Evolutionary conservation across 495 filamentous ascomycete genomes (phyloP), one percentile per base, ranked within the genome.

Genomic region (Tuber calosporum): DNA sequence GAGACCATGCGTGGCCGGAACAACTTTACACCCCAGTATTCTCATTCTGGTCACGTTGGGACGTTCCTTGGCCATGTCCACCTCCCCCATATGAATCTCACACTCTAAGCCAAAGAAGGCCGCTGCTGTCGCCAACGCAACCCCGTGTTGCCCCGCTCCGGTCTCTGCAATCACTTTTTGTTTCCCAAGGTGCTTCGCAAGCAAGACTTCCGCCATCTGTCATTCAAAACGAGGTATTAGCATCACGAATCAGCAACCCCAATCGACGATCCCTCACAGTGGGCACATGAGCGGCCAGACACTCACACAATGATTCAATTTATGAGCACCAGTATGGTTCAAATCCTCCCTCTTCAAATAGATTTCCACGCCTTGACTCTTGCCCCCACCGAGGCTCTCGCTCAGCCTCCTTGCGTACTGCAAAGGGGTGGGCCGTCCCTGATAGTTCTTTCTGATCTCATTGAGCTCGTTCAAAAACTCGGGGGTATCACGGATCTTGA

Each of bases 291-390:
- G 39, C 39, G 5, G 39, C 39, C 39, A 40, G 39, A 1, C 36
- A 75, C 69, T 71, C 48, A 77, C 75, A 20, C 72, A 73, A 42
- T 74, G 72, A n/a, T 81, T 80, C 4, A 77, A 58, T 53, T 78
- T 79, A 83, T 85, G 84, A 80, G 84, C 69, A 80, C 84, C 73
- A 79, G 84, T 76, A 68, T 79, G 77, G 66, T 79, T 79, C 41
- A 79, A 48, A 62, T 79, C 77, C 53, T 79, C 77, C 22, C 77
- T 71, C 69, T 79, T 79, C 66, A 79, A 26, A 36, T 76, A 79
- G 69, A 79, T 78, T 69, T 79, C 75, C 22, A 79, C 77, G 2
- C 74, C 75, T 8, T 69, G 69, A 39, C 70, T 71, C 20, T 45
- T 39, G n/a, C 71, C 74, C 19, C 77, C 77, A n/a, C 77, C 75